A percentile compares a stretch with the other conserved stretches of the same genome.
Conservation (phyloP, 257 asterid genomes). For the Petunia axillaris region DNA sequence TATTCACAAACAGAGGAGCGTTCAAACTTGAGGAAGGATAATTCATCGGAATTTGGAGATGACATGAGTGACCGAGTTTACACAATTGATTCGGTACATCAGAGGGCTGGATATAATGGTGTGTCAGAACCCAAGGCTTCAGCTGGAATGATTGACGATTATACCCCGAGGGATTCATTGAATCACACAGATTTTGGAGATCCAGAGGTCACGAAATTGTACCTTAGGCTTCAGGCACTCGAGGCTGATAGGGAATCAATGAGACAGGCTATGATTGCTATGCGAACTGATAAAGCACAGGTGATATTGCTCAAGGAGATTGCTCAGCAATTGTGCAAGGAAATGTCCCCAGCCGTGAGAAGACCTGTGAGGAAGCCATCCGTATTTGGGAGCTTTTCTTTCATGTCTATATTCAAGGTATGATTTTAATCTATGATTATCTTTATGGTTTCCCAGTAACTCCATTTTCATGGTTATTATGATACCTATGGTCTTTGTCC, state of each 20-base stretch:
- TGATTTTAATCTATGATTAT: conserved; percentile 13
- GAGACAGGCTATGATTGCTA: conserved; percentile 88
- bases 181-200: conserved; percentile 52
- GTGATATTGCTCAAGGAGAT: conserved; percentile 86
- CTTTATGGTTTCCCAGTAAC: not conserved
- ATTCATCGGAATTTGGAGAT: conserved; percentile 75
- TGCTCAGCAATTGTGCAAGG: conserved; percentile 84
- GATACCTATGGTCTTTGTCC: conserved; percentile 17
- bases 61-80: conserved; percentile 81
- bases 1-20: conserved; percentile 55
- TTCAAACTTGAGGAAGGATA: conserved; percentile 57
- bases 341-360: conserved; percentile 63
- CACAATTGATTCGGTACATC: conserved; percentile 83
- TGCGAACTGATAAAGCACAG: conserved; percentile 94
- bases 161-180: conserved; percentile 62
- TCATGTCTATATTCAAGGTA: conserved; percentile 81
- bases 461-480: conserved; percentile 61
- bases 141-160: conserved; percentile 55
- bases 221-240: conserved; percentile 88
- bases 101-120: conserved; percentile 49
- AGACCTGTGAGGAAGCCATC: conserved; percentile 61
- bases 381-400: conserved; percentile 47
- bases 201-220: conserved; percentile 81
- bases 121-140: conserved; percentile 55
- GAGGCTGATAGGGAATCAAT: conserved; percentile 98